Evolutionary conservation across 2,329 filamentous ascomycete genomes (phyloP).

Genomic region (Pseudogymnoascus sp.): DNA sequence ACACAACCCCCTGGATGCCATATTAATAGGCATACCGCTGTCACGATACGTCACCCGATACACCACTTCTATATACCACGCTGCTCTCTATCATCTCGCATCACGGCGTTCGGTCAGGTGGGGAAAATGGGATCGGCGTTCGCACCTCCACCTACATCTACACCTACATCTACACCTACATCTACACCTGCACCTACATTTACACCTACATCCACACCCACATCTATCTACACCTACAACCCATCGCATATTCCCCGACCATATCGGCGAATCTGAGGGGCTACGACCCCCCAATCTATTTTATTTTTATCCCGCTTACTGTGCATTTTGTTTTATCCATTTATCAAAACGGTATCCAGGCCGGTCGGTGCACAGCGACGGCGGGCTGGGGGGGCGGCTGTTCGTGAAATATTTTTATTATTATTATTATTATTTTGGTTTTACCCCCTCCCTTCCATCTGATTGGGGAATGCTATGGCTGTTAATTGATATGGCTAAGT

Average conservation of each 20-base stretch:
- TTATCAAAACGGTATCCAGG: background rate
- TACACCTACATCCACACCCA: background rate
- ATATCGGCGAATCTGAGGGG: background rate
- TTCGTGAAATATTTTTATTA: background rate
- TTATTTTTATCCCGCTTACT: background rate
- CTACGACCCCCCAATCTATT: background rate
- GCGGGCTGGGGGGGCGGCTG: background rate
- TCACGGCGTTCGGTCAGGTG: background rate
- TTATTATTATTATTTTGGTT: background rate
- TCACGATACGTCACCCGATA: background rate
- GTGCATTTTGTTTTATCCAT: background rate
- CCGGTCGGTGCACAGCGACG: background rate
- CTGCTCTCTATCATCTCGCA: background rate
- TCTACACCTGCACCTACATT: background rate
- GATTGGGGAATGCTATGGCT: background rate
- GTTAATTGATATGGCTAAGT: background rate
- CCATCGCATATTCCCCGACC: background rate
- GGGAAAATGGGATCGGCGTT: background rate
- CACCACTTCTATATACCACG: background rate
- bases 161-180: background rate
- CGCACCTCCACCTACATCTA: background rate
- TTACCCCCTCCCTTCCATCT: background rate
- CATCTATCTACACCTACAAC: background rate
- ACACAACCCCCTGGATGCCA: background rate
- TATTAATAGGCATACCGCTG: background rate